Conservation (phyloP, 306 rosid genomes). For the Vicia faba region DNA sequence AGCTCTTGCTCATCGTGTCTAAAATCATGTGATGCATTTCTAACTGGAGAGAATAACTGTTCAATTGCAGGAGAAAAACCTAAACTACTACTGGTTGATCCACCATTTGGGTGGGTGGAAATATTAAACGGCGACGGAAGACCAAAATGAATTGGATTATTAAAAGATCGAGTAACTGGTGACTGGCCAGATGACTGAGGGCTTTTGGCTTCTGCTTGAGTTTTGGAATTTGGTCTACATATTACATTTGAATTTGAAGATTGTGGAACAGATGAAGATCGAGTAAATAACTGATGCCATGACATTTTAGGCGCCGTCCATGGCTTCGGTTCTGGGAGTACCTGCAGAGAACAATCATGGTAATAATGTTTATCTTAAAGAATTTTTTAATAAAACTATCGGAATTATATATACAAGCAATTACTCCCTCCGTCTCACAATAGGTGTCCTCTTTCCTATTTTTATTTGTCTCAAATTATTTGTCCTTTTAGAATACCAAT, state of each 20-base stretch:
- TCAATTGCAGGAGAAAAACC: conserved; percentile 88
- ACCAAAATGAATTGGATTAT: conserved; percentile 87
- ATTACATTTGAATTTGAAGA: conserved; percentile 73
- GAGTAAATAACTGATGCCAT: conserved; percentile 96
- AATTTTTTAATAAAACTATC: background rate
- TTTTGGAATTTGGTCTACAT: conserved; percentile 79
- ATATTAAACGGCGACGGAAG: conserved; percentile 81
- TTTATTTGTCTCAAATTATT: too few species aligned
- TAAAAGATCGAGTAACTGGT: conserved; percentile 62
- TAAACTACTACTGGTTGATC: conserved; percentile 60
- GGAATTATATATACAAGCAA: conserved; percentile 18
- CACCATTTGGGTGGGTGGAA: conserved; percentile 58
- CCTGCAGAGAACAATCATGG: conserved; percentile 61
- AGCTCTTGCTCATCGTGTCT: conserved; percentile 81
- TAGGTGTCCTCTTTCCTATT: too few species aligned
- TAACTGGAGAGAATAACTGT: conserved; percentile 63
- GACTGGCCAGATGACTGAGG: conserved; percentile 60
- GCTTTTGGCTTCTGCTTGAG: conserved; percentile 61
- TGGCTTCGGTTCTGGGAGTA: conserved; percentile 63
- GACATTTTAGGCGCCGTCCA: conserved; percentile 76
- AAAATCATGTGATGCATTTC: conserved; percentile 57
- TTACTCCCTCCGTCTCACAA: too few species aligned
- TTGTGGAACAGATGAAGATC: conserved; percentile 64
- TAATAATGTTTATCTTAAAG: conserved; percentile 35
- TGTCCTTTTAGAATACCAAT: too few species aligned